Evolutionary conservation across 352 stramenopile genomes (phyloP).

Genomic region (Pilasporangium apinafurcum): DNA sequence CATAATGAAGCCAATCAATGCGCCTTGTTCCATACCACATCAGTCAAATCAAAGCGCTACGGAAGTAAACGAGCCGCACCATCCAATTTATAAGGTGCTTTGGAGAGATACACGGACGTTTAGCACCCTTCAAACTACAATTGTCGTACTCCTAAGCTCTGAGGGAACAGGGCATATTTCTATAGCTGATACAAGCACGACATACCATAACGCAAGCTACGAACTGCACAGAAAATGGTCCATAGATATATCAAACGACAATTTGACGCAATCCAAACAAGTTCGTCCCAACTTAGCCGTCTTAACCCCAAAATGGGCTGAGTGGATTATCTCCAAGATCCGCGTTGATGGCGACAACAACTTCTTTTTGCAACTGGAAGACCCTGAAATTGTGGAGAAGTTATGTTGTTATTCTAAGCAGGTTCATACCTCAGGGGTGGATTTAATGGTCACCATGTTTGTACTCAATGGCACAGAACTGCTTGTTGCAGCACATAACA

Average conservation of each 20-base stretch:
- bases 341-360: slow-evolving; percentile 6
- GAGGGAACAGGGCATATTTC: slow-evolving; percentile 18
- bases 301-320: slow-evolving; percentile 25
- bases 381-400: slow-evolving; percentile 5
- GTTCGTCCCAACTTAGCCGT: slow-evolving; percentile 23
- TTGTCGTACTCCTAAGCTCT: slow-evolving; percentile 35
- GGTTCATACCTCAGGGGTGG: slow-evolving; percentile 5
- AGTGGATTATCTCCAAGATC: slow-evolving; percentile 28
- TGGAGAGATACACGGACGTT: slow-evolving; percentile 28
- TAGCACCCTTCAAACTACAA: slow-evolving; percentile 1
- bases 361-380: slow-evolving; percentile 21
- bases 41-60: not conserved
- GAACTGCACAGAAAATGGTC: not conserved
- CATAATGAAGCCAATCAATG: too few relatives aligned
- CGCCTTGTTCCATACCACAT: not conserved
- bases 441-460: slow-evolving; percentile 15
- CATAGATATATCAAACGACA: slow-evolving; percentile 9
- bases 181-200: not conserved
- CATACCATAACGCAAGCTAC: not conserved
- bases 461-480: slow-evolving; percentile 6
- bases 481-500: slow-evolving; percentile 15
- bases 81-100: slow-evolving; percentile 31
- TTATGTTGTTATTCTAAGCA: slow-evolving; percentile 11
- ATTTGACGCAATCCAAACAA: slow-evolving; percentile 15
- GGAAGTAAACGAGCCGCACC: not conserved